phyloP scores from a whole-genome alignment of 495 filamentous ascomycete genomes.

The Apodospora peruviana region DNA sequence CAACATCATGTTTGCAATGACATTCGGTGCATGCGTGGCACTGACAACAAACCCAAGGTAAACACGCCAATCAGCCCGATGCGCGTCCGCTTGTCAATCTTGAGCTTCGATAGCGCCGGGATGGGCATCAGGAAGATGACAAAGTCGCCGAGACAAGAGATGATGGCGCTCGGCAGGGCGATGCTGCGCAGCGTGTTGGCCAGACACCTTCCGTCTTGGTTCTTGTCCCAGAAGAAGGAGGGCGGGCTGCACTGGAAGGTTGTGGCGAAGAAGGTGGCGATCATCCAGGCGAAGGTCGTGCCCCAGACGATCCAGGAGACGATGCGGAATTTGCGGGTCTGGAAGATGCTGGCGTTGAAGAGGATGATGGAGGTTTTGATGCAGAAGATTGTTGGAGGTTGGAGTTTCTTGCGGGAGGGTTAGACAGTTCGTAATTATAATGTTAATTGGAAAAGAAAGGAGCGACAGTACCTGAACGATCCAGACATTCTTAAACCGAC shows the following conservation, averaged over 20 bases:
- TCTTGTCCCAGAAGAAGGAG: constrained; percentile 9
- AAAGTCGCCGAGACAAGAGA: constrained; percentile 6
- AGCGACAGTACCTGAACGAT: constrained; percentile 4
- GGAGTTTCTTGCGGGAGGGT: constrained; percentile 6
- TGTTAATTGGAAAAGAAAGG: background rate
- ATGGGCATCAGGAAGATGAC: constrained; percentile 16
- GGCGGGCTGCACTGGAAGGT: constrained; percentile 10
- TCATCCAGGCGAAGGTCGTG: constrained; percentile 2
- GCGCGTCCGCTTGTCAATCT: constrained; percentile 4
- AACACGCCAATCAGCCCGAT: constrained; percentile 10
- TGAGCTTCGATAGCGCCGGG: constrained; percentile 5
- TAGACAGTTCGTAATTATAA: background rate
- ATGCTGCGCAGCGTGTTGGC: constrained; percentile 1
- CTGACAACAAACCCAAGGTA: constrained; percentile 10
- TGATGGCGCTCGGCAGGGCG: constrained; percentile 4
- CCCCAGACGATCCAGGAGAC: constrained; percentile 5
- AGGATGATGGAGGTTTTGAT: constrained; percentile 9
- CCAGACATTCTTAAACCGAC: background rate
- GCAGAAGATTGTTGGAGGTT: constrained; percentile 9
- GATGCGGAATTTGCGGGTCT: background rate
- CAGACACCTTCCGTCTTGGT: constrained; percentile 1
- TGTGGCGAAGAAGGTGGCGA: constrained; percentile 4
- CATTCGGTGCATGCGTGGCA: background rate
- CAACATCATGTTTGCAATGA: background rate
- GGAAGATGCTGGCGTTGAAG: constrained; percentile 12